Evolutionary conservation across 305 asterid species (phyloP).

Genomic region (Fraxinus velutina): DNA sequence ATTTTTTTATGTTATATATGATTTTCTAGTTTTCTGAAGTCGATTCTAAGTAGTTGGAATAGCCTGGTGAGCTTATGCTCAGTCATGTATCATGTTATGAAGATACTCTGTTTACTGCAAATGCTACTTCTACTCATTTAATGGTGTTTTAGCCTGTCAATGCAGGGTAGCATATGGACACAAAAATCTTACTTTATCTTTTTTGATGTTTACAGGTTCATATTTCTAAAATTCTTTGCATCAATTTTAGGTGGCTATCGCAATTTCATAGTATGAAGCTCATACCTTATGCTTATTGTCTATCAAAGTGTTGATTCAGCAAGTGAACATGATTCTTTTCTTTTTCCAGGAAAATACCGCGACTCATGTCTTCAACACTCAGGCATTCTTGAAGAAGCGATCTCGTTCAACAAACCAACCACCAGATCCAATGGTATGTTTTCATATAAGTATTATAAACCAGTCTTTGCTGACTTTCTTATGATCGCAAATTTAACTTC

Average conservation of each 20-base stretch:
- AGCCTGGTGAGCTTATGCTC: constrained; percentile 1
- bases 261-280: constrained; percentile 76
- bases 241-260: constrained; percentile 98
- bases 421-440: constrained; percentile 81
- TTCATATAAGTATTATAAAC: constrained; percentile 2
- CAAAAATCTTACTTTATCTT: constrained; percentile 15
- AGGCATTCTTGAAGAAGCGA: constrained; percentile 90
- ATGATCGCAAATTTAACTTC: constrained; percentile 4
- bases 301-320: constrained; percentile 20
- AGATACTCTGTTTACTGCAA: background rate
- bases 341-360: constrained; percentile 75
- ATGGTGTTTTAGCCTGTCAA: constrained; percentile 9
- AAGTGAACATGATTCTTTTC: constrained; percentile 19
- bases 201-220: constrained; percentile 64
- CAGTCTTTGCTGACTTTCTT: constrained; percentile 6
- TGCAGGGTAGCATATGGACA: constrained; percentile 16
- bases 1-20: background rate
- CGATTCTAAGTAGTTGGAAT: background rate
- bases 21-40: background rate
- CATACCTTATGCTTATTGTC: constrained; percentile 34
- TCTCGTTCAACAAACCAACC: constrained; percentile 89
- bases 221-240: constrained; percentile 85
- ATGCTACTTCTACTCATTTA: background rate
- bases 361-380: constrained; percentile 78
- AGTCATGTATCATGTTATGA: background rate